Conservation (phyloP, 768 basidiomycete species). For the Termitomyces sp. region DNA sequence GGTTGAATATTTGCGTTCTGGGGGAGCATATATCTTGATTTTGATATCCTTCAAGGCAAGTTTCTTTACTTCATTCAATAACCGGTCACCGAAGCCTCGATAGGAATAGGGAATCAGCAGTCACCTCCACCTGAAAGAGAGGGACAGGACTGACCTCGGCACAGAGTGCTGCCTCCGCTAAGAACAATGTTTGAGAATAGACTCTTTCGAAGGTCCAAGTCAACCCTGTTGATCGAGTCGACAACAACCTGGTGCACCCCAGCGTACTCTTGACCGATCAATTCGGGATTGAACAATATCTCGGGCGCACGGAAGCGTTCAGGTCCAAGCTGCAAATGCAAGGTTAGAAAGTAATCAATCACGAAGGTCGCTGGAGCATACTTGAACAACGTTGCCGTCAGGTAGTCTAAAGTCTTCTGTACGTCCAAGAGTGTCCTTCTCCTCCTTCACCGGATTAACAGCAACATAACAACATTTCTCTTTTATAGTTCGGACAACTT, state of each 20-base stretch:
- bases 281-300: conserved; percentile 95
- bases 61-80: conserved; percentile 96
- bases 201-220: conserved; percentile 92
- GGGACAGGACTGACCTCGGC: conserved; percentile 60
- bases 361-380: conserved; percentile 24
- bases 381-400: conserved; percentile 92
- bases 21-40: conserved; percentile 98
- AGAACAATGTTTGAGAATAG: conserved; percentile 96
- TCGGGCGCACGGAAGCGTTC: conserved; percentile 98
- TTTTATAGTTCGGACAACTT: conserved; percentile 96
- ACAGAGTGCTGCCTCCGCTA: conserved; percentile 94
- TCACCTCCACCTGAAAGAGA: background rate
- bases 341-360: conserved; percentile 12
- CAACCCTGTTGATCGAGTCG: conserved; percentile 96
- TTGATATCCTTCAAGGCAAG: conserved; percentile 93
- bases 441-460: conserved; percentile 89
- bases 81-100: conserved; percentile 88
- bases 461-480: conserved; percentile 98
- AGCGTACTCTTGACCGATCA: conserved; percentile 93
- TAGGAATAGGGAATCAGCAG: conserved; percentile 4
- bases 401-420: conserved; percentile 90
- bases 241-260: conserved; percentile 98
- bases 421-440: conserved; percentile 80
- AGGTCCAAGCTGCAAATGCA: conserved; percentile 68
- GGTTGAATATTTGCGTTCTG: conserved; percentile 97